Percentiles rank a stretch among this genome's conserved stretches.
Evolutionary conservation across 345 rosid species (phyloP).

Genomic region (Eucalyptus camaldulensis): DNA sequence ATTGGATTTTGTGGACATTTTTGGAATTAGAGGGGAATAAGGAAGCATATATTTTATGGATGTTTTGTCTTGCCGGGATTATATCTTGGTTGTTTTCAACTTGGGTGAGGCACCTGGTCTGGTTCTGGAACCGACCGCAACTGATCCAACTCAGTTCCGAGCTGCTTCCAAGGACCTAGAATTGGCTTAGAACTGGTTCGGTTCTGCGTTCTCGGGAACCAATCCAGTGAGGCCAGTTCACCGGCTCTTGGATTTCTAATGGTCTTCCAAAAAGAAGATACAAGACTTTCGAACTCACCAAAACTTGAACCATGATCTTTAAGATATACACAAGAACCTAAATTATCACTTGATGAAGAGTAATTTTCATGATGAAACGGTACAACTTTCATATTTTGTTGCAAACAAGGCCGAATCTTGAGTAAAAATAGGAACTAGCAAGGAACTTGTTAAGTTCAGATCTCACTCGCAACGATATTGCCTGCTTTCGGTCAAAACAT

Average conservation of each 20-base stretch:
- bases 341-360: not conserved
- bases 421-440: not conserved
- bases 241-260: not conserved
- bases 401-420: not conserved
- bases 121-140: not conserved
- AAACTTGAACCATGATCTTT: not conserved
- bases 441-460: not conserved
- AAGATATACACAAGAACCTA: not conserved
- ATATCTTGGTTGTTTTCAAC: not conserved
- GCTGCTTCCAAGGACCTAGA: not conserved
- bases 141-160: not conserved
- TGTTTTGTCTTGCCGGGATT: not conserved
- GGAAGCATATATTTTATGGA: not conserved
- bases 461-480: too few relatives aligned
- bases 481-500: accelerated
- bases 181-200: not conserved
- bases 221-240: not conserved
- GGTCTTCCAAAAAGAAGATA: not conserved
- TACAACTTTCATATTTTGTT: not conserved
- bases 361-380: not conserved
- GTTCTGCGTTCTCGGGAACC: not conserved
- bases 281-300: not conserved
- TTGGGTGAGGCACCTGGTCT: not conserved
- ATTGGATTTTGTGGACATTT: not conserved
- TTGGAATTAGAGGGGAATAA: not conserved